Base-by-base conservation (phyloP, 2,329 filamentous ascomycete species). In the Plenodomus biglobosus region DNA sequence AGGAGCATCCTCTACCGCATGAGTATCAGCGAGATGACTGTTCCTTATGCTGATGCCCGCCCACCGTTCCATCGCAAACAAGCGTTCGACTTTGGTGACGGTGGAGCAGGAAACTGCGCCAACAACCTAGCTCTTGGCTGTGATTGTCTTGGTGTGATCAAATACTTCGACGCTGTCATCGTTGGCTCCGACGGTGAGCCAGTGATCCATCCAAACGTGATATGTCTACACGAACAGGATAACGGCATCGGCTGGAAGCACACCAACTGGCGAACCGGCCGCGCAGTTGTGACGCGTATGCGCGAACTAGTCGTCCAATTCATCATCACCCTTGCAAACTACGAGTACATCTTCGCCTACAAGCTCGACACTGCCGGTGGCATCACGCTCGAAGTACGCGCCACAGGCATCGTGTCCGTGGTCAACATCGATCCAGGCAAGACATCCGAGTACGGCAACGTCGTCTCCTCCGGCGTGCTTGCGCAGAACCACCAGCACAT, bases 401-500 rank as follows among this genome's bases (percentile, higher is more conserved):
- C 85, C 0, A 88, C 85, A 0, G 85, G 86, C 1, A 85, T 88
- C 45, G 77, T 88, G 11, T 82, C 78, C 6, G 80, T 83, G 1
- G 77, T 83, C 19, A 78, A 81, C 55, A 84, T 86, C 46, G 82
- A 82, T 40, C 75, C 78, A 3, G 79, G 78, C 35, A 79, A 80
- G 56, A 80, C 77, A 1, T 70, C 64, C 8, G 61, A 70, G 6
- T 86, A 79, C 64, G 84, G 84, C 24, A 88, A 82, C 45, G 79
- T 86, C 2, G 85, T 88, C 1, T 76, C 78, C 0, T 80, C 82
- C 0, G 85, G 85, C 0, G 81, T 85, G 0, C 71, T 88, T 1
- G 86, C 85, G 0, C 83, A 84, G 51, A 84, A 87, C 65, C 85
- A 89, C 56, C 86, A 89, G 64, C 86, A 89, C 69, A 77, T 88